Evolutionary conservation across 2,329 filamentous ascomycete genomes (phyloP).

Genomic region (Corinectria fuckeliana): DNA sequence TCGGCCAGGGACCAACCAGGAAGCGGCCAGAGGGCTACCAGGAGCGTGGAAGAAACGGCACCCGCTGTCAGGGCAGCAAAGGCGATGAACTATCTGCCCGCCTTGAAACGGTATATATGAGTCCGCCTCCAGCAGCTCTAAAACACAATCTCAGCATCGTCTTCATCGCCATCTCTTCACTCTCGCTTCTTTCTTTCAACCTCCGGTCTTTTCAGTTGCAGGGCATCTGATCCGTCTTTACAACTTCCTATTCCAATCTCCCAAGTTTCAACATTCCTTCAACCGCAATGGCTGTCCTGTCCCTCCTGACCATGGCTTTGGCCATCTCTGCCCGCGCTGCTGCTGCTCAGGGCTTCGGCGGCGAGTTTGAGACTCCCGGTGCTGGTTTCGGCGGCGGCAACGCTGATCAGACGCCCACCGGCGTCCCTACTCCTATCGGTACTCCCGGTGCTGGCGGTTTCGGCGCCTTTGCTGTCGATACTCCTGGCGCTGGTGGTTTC

Average conservation of each 20-base stretch:
- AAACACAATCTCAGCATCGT: constrained; percentile 18
- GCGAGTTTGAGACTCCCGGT: constrained; percentile 4
- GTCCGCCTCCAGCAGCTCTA: constrained; percentile 10
- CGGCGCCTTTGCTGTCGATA: too few species aligned
- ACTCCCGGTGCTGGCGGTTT: neutral
- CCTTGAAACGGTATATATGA: constrained; percentile 29
- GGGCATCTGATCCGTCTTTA: constrained; percentile 36
- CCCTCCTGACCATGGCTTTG: constrained; percentile 35
- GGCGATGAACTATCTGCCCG: neutral
- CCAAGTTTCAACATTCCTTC: constrained; percentile 18
- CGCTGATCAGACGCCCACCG: neutral
- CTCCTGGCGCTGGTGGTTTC: neutral
- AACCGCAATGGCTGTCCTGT: constrained; percentile 36
- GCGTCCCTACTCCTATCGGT: neutral
- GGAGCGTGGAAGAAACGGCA: constrained; percentile 6
- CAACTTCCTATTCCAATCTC: constrained; percentile 15
- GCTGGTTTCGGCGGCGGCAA: constrained; percentile 8
- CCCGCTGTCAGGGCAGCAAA: neutral
- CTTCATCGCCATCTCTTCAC: constrained; percentile 32
- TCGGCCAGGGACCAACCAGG: constrained; percentile 11
- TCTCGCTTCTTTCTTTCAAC: constrained; percentile 32
- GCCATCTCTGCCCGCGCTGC: constrained; percentile 33
- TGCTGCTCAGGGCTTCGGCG: constrained; percentile 23
- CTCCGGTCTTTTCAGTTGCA: constrained; percentile 35
- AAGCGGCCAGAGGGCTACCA: neutral